These are phyloP conservation scores for Monoraphidium neglectum DNA, from an alignment of 139 green algal species.

Conservation along the genomic window DNA sequence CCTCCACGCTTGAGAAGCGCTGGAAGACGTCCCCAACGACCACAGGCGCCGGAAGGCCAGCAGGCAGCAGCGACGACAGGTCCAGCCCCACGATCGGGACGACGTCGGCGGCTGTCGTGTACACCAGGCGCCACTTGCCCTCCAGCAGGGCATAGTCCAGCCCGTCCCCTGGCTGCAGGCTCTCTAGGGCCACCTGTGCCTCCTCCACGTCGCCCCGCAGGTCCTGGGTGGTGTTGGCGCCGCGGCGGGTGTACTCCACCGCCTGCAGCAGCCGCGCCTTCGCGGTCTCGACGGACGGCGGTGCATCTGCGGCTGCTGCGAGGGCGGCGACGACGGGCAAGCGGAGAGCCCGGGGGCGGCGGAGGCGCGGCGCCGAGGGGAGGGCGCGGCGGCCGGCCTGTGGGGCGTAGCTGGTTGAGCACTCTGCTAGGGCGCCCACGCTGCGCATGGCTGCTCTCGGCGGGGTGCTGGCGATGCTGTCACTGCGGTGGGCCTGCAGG, in stretches of 20 bases:
- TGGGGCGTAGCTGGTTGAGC: too few relatives aligned
- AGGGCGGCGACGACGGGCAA: too few relatives aligned
- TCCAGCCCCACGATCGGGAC: conserved; percentile 25
- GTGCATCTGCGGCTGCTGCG: too few relatives aligned
- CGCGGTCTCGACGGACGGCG: neutral
- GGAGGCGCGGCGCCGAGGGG: too few relatives aligned
- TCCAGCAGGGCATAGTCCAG: conserved; percentile 48
- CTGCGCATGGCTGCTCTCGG: too few relatives aligned
- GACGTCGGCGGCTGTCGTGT: conserved; percentile 53
- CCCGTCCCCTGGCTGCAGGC: conserved; percentile 6
- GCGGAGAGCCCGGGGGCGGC: too few relatives aligned
- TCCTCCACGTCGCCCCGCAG: neutral
- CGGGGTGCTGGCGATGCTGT: too few relatives aligned
- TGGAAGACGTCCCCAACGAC: conserved; percentile 57
- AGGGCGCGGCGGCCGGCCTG: too few relatives aligned
- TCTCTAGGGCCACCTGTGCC: conserved; percentile 46
- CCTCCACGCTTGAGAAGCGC: conserved; percentile 39
- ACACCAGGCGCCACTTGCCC: conserved; percentile 55
- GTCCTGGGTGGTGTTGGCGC: neutral
- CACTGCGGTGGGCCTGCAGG: too few relatives aligned
- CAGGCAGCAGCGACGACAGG: conserved; percentile 1
- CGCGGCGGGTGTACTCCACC: neutral
- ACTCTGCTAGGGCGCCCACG: too few relatives aligned
- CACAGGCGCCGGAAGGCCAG: conserved; percentile 19
- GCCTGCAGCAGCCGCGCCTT: neutral